Percentiles rank a stretch among this genome's conserved stretches.
phyloP scores from a whole-genome alignment of 768 basidiomycete species.

The Boletus fagicola region DNA sequence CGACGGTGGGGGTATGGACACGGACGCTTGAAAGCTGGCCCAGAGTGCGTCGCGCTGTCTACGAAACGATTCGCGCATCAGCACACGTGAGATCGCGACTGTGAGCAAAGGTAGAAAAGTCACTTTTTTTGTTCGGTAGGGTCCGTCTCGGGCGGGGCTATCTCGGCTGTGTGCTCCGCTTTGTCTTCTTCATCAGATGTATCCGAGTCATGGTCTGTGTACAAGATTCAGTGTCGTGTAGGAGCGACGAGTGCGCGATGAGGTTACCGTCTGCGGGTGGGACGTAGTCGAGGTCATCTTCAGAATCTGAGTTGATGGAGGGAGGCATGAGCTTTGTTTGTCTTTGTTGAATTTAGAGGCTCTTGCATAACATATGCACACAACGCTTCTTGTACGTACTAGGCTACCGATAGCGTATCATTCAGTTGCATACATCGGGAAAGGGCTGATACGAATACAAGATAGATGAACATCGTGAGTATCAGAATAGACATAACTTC shows the following conservation, averaged over 20 bases:
- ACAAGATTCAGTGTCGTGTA: not conserved
- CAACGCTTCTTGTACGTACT: not conserved
- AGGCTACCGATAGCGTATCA: no score
- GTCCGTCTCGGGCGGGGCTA: slow-evolving; percentile 31
- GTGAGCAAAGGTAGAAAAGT: not conserved
- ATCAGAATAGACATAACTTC: not conserved
- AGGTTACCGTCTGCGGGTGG: slow-evolving; percentile 46
- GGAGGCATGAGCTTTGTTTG: slow-evolving; percentile 27
- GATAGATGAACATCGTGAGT: not conserved
- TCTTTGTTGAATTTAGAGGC: slow-evolving; percentile 27
- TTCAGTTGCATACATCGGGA: no score
- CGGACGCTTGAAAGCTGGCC: no score
- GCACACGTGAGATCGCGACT: not conserved
- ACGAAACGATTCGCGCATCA: not conserved
- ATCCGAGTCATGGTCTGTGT: slow-evolving; percentile 34
- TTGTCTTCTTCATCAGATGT: slow-evolving; percentile 38
- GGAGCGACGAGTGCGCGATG: not conserved
- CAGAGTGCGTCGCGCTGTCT: slow-evolving; percentile 67
- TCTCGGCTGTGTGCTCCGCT: slow-evolving; percentile 33
- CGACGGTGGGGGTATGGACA: no score
- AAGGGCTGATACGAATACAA: not conserved
- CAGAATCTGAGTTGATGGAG: slow-evolving; percentile 50
- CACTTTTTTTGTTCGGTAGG: slow-evolving; percentile 46
- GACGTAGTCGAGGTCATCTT: slow-evolving; percentile 62
- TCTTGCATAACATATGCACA: slow-evolving; percentile 19